Evolutionary conservation across 305 asterid species (phyloP), one percentile per base, ranked within the genome.

Genomic region (Fraxinus albicans): DNA sequence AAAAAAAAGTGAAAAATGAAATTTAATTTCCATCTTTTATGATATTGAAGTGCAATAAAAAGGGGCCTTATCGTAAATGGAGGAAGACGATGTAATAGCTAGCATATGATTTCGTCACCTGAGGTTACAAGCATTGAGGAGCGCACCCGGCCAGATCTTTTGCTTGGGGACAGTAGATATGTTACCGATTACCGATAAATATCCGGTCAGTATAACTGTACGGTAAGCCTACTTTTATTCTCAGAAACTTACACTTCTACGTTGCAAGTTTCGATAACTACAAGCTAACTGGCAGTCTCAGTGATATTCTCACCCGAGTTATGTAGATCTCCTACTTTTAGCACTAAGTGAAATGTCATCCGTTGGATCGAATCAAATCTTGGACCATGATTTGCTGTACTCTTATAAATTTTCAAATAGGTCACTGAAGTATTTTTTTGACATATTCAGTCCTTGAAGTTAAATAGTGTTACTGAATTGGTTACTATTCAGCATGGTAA

Each of bases 151-250:
- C 15, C 36, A 67, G 19, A 67, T 67, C 74, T 67, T 67, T 67
- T 67, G 74, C 36, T 67, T 67, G 5, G 35, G 34, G 74, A 67
- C 74, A 67, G 74, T 67, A 27, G 74, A 33, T 27, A 67, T 67
- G 74, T 67, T 67, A 67, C 74, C 74, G 74, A 67, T 67, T 67
- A 67, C 74, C 74, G 17, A 67, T 67, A 67, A 67, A 27, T 8
- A 67, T 67, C 74, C 36, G 74, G 74, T 67, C 74, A 67, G 74
- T 67, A 2, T 27, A 9, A 67, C n/a, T 67, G 74, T 67, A 67
- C 74, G 74, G 74, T 29, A 67, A 67, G 74, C 8, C 74, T 67
- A 36, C 34, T 10, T 12, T 27, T 27, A 27, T 27, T 27, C 36
- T 29, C 36, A 67, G 74, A 67, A 67, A 67, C 74, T 27, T 12